Evolutionary conservation across 768 basidiomycete genomes (phyloP).

Genomic region (Pholiota conissans): DNA sequence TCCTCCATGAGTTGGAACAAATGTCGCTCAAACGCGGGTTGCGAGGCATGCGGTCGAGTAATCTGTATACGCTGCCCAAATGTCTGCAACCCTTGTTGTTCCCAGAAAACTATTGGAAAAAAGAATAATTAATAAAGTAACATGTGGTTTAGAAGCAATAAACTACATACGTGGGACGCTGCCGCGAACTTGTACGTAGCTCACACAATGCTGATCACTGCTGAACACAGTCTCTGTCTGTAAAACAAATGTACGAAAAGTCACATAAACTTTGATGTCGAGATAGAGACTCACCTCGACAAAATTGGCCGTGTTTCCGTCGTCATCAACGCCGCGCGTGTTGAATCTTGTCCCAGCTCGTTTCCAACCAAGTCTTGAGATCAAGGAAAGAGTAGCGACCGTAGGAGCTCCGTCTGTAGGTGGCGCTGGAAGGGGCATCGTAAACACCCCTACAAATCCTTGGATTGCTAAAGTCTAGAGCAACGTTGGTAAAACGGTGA

Average conservation of each 20-base stretch:
- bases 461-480: conserved; percentile 85
- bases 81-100: conserved; percentile 93
- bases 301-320: conserved; percentile 93
- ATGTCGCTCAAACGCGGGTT: conserved; percentile 96
- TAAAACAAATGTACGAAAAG: too few relatives aligned
- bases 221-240: conserved; percentile 91
- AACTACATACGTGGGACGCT: conserved; percentile 84
- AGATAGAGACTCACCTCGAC: conserved; percentile 67
- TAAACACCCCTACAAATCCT: conserved; percentile 86
- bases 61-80: conserved; percentile 95
- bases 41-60: conserved; percentile 92
- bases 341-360: conserved; percentile 97
- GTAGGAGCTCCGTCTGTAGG: conserved; percentile 73
- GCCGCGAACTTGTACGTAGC: conserved; percentile 92
- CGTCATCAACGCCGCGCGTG: conserved; percentile 93
- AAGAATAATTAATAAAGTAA: conserved; percentile 11
- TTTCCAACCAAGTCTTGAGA: conserved; percentile 91
- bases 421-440: conserved; percentile 74
- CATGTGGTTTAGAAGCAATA: conserved; percentile 12
- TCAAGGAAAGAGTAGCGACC: conserved; percentile 74
- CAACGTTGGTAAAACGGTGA: conserved; percentile 9
- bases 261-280: too few relatives aligned
- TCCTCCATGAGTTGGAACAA: conserved; percentile 84
- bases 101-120: conserved; percentile 86
- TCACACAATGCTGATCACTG: conserved; percentile 84